Base-by-base conservation (phyloP, 2,329 filamentous ascomycete species). In the Aphanoascus verrucosus region DNA sequence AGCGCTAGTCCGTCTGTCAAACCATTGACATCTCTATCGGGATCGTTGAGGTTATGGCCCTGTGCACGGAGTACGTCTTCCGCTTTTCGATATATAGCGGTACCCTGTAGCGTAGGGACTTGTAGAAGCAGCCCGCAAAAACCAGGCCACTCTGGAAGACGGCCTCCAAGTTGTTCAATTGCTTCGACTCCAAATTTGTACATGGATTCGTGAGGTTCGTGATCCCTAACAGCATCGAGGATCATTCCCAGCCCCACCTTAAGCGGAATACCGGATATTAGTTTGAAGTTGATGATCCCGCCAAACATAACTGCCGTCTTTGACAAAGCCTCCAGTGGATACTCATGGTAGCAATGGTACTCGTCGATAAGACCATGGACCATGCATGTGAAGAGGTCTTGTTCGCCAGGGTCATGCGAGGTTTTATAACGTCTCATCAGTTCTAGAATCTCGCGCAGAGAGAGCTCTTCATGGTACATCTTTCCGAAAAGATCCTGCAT, bases 401-500 rank as follows among this genome's bases (percentile, higher is more conserved):
- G 93, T 56, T 96, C 88, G 14, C 84, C 74, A 1, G 88, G 79
- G 56, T 93, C 86, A 46, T 82, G 81, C 0, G 94, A 97, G 53
- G 83, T 83, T 67, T 98, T 97, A 72, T 95, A 94, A 53, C 81
- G 79, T 58, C 88, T 84, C 63, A 98, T 80, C 38, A 88, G 81
- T 57, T 86, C 83, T 49, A 98, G 85, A 59, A 98, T 86, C 52
- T 88, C 82, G 53, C 88, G 82, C 15, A 96, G 86, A 58, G 91
- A 85, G 17, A 90, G 82, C 60, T 96, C 88, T 59, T 88, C 85
- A 59, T 88, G 86, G 66, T 98, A 98, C 90, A 98, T 97, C 64
- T 87, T 87, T 70, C 95, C 96, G 69, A 96, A 98, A 58, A 95
- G 84, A 60, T 96, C 88, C 64, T 97, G 90, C 93, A 98, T 98